phyloP scores from a whole-genome alignment of 768 basidiomycete genomes.

The Astraeus odoratus region DNA sequence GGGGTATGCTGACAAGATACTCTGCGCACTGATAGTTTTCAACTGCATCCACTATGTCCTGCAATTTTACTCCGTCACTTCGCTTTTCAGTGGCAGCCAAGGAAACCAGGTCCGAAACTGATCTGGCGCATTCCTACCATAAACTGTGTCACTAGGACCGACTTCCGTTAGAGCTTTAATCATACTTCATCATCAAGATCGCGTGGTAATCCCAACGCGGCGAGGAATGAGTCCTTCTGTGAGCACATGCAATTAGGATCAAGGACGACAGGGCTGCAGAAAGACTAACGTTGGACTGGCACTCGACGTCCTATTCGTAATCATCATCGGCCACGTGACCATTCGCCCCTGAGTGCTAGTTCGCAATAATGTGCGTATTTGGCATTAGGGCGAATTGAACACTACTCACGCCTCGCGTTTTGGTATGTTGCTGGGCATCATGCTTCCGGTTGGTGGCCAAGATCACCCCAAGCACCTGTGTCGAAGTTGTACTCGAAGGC shows the following conservation, averaged over 20 bases:
- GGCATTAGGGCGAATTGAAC: too few relatives aligned
- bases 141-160: neutral
- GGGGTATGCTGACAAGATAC: slow-evolving; percentile 13
- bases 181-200: slow-evolving; percentile 21
- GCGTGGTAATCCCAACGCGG: slow-evolving; percentile 12
- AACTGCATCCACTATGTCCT: slow-evolving; percentile 12
- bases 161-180: neutral
- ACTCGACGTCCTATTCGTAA: too few relatives aligned
- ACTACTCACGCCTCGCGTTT: too few relatives aligned
- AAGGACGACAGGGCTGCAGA: too few relatives aligned
- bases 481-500: too few relatives aligned
- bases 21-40: slow-evolving; percentile 8
- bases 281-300: too few relatives aligned
- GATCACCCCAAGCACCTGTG: too few relatives aligned
- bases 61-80: slow-evolving; percentile 8
- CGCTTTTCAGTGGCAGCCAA: slow-evolving; percentile 7
- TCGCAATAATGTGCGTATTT: too few relatives aligned
- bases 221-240: slow-evolving; percentile 9
- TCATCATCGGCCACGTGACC: too few relatives aligned
- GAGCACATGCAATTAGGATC: slow-evolving; percentile 6
- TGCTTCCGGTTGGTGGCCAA: too few relatives aligned
- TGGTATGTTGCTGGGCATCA: too few relatives aligned
- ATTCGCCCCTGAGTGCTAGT: too few relatives aligned
- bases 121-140: slow-evolving; percentile 12
- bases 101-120: slow-evolving; percentile 16